Base-by-base conservation (phyloP, 108 stramenopile genomes). In the Discostella stelligeroides region DNA sequence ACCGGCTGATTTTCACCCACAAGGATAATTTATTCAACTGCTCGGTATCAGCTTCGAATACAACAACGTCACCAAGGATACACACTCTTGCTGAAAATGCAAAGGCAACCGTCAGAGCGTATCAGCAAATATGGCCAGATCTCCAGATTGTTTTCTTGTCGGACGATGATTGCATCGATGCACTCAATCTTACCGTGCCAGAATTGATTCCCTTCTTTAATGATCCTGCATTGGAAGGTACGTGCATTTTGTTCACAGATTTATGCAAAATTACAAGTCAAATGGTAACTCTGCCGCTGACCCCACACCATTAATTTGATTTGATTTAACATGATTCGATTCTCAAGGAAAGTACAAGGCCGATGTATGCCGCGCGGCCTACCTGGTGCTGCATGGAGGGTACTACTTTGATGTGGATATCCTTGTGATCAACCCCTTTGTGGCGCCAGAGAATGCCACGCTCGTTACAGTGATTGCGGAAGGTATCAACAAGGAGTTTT, bases 321-420 rank as follows among this genome's bases (percentile, higher is more conserved):
- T n/a, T n/a, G n/a, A n/a, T n/a, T n/a, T n/a, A n/a, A n/a, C n/a
- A 23, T 18, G 8, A 12, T 27, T 20, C 23, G 18, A 7, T 15
- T 37, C 12, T 30, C 28, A 28, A 62, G 73, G 73, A 24, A 68
- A 60, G 66, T 74, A 55, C 55, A 74, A 74, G 48, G 65, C 73
- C 6, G 73, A 74, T 45, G 7, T 74, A 25, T 74, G 73, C 37
- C 65, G 73, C 10, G 65, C 67, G 23, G 57, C 66, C 2, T 58
- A 59, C 28, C 56, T 74, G 4, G 57, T 28, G 13, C 56, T 74
- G 34, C 56, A 74, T 39, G 65, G 73, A 6, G 73, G 73, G 5
- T 74, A 74, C 41, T 74, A 74, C 55, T 74, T 74, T 41, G 73
- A 74, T 74, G 73, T 74, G 14, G 73, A 74, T 25, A 12, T 74